Evolutionary conservation across 768 basidiomycete genomes (phyloP), one percentile per base, ranked within the genome.

Genomic region (Clathrus columnatus): DNA sequence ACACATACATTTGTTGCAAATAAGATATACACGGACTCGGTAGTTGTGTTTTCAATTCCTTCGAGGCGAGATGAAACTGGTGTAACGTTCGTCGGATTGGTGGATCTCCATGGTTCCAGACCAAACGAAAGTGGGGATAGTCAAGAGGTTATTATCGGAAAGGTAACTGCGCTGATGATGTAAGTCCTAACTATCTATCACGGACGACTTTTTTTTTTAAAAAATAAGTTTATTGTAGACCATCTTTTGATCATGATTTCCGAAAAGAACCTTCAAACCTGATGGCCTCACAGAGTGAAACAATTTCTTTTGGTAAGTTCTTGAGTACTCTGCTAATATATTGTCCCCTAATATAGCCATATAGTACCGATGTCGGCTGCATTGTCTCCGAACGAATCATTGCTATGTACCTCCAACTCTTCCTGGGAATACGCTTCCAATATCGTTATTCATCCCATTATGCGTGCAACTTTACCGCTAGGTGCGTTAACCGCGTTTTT

Each of bases 341-440:
- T 51, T 46, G 21, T 49, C n/a, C 47, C 17, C 14, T 28, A 16
- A 28, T 5, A 41, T 57, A 54, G 44, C 11, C n/a, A n/a, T 48
- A 16, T 58, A 90, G 87, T 85, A 55, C 83, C 85, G 3, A 63
- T 82, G 24, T 75, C 72, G 57, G 75, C 77, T 16, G 67, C 68
- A 0, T 52, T 75, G 2, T 90, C 88, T 4, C 85, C 78, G 28
- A 87, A 84, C 61, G 68, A 73, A 49, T 67, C 71, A 10, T 70
- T 87, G 41, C 57, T 87, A 7, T 84, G 80, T 61, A 74, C 77
- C 7, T 59, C 52, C 4, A 42, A 77, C 4, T 75, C 83, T 5
- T 73, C 76, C 1, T 71, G 78, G 30, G 59, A 71, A 26, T 71
- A 68, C 59, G 62, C 70, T 11, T 58, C 67, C 11, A 71, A 70